Conservation (phyloP, 768 basidiomycete genomes). For the Amanita exitialis region DNA sequence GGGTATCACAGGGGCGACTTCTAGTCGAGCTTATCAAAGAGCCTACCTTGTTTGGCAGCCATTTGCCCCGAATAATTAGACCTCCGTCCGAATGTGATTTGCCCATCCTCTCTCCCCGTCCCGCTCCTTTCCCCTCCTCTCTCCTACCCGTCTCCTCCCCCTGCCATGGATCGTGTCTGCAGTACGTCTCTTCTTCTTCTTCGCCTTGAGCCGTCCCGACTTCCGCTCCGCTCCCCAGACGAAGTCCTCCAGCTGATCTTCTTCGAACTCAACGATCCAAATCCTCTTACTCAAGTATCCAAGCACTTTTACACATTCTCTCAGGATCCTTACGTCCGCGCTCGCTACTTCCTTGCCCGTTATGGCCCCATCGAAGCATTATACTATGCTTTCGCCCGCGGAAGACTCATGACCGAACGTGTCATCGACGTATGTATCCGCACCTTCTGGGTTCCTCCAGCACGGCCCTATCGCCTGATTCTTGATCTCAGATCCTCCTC, state of each 20-base stretch:
- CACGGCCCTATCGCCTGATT: constrained; percentile 11
- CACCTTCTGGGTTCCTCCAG: constrained; percentile 7
- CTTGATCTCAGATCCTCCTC: constrained; percentile 48
- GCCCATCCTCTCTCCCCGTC: constrained; percentile 7
- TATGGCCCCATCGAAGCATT: constrained; percentile 63
- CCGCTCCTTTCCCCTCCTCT: constrained; percentile 6
- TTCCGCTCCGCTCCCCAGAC: constrained; percentile 20
- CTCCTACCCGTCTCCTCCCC: constrained; percentile 10
- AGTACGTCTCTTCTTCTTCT: constrained; percentile 25
- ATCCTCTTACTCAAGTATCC: constrained; percentile 43
- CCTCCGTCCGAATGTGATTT: constrained; percentile 29
- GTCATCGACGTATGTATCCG: constrained; percentile 57
- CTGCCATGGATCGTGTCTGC: constrained; percentile 53
- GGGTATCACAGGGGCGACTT: constrained; percentile 30
- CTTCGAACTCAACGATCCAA: constrained; percentile 61
- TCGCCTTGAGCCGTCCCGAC: constrained; percentile 5
- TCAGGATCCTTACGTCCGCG: constrained; percentile 65
- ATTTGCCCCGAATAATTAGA: constrained; percentile 34
- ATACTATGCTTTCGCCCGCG: constrained; percentile 67
- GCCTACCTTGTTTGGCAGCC: neutral
- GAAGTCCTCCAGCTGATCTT: constrained; percentile 69
- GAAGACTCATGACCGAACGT: constrained; percentile 49
- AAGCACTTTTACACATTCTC: constrained; percentile 54
- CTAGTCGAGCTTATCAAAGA: constrained; percentile 13
- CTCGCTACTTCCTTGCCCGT: constrained; percentile 68